Evolutionary conservation across 257 asterid species (phyloP).

Genomic region (Fraxinus excelsior): DNA sequence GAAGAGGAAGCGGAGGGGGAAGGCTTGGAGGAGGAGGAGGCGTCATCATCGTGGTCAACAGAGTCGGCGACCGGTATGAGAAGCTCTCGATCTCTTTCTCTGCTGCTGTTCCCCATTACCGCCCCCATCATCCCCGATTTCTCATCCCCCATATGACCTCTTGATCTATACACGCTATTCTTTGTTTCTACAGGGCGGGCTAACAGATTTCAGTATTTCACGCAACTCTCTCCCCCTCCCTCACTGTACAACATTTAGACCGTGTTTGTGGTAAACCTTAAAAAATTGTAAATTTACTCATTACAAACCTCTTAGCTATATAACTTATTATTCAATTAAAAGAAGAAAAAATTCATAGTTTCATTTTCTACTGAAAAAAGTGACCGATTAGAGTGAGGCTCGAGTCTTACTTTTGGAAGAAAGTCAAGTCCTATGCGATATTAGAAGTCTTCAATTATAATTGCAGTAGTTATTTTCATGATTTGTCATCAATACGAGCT

Average conservation of each 20-base stretch:
- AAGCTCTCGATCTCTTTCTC: slow-evolving; percentile 92
- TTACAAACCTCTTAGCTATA: too few species aligned
- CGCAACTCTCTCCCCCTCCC: not conserved
- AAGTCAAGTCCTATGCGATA: too few species aligned
- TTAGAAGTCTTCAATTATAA: too few species aligned
- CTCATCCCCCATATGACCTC: slow-evolving; percentile 65
- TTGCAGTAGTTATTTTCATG: too few species aligned
- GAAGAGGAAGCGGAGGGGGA: slow-evolving; percentile 62
- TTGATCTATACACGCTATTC: not conserved
- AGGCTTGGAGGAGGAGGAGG: slow-evolving; percentile 40
- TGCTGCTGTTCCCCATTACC: slow-evolving; percentile 48
- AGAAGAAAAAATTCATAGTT: too few species aligned
- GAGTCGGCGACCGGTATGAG: slow-evolving; percentile 78
- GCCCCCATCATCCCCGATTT: slow-evolving; percentile 42
- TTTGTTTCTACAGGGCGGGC: not conserved
- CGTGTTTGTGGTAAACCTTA: not conserved
- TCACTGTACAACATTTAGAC: not conserved
- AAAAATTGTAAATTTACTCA: too few species aligned
- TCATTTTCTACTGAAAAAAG: too few species aligned
- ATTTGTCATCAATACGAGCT: too few species aligned
- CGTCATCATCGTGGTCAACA: slow-evolving; percentile 45
- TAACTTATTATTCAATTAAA: too few species aligned
- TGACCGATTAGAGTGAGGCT: too few species aligned
- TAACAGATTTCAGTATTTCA: not conserved
- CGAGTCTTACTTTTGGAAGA: too few species aligned